These are phyloP conservation scores for Wallacemonas sp. DNA, from an alignment of 208 protist species.

Conservation along the genomic window DNA sequence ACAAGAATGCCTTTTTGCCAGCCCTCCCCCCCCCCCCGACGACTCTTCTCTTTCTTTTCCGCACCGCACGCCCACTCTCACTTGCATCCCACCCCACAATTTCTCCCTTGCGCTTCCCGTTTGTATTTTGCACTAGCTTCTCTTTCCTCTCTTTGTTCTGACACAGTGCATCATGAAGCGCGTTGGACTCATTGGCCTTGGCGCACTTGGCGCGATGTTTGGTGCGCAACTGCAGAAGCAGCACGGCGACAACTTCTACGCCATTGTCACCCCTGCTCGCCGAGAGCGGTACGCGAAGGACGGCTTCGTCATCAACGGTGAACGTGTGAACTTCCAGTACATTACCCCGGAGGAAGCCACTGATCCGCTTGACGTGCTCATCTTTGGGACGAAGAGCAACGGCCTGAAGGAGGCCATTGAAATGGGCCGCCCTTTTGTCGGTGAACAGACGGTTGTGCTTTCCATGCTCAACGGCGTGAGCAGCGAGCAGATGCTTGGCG, in stretches of 20 bases:
- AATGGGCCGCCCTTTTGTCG: constrained; percentile 24
- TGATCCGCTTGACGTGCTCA: constrained; percentile 18
- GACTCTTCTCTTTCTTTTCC: neutral
- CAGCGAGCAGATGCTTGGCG: constrained; percentile 22
- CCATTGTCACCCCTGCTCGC: constrained; percentile 18
- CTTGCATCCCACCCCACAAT: neutral
- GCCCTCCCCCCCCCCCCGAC: too few relatives aligned
- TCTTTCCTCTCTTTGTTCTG: neutral
- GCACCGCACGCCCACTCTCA: neutral
- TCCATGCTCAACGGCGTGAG: constrained; percentile 29
- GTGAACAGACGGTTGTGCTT: constrained; percentile 19
- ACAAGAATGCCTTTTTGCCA: too few relatives aligned
- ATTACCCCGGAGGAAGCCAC: constrained; percentile 16
- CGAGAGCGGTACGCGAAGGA: constrained; percentile 2
- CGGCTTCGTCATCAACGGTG: constrained; percentile 16
- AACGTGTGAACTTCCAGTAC: constrained; percentile 16
- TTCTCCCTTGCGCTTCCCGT: neutral
- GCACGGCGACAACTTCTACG: constrained; percentile 16
- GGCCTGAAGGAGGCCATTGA: constrained; percentile 23
- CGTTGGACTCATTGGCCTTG: constrained; percentile 17
- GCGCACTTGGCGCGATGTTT: constrained; percentile 20
- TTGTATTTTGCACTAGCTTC: neutral
- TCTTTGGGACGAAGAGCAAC: constrained; percentile 26
- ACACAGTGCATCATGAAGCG: neutral
- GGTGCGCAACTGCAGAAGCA: constrained; percentile 15